These are phyloP conservation scores for Aspergillus sp. DNA, from an alignment of 2,329 filamentous ascomycete species.

Conservation along the genomic window DNA sequence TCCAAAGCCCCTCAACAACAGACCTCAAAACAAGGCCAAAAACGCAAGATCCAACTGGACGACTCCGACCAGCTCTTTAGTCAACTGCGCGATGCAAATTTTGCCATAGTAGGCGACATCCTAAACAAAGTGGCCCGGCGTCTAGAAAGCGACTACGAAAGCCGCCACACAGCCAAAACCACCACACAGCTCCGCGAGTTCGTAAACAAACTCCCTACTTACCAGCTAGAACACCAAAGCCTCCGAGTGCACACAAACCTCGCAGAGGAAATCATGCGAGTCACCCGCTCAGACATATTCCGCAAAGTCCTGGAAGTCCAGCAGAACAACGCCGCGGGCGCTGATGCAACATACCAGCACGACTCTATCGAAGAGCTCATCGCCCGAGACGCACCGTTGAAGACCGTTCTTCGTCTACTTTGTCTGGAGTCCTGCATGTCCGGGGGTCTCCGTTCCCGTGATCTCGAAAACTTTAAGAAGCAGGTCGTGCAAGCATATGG, in stretches of 20 bases:
- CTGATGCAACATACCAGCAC: conserved; percentile 81
- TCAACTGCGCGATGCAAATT: conserved; percentile 85
- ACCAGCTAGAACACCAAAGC: conserved; percentile 88
- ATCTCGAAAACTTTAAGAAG: conserved; percentile 82
- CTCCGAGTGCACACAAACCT: conserved; percentile 87
- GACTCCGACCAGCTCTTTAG: conserved; percentile 83
- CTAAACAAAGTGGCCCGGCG: conserved; percentile 87
- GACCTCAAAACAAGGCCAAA: conserved; percentile 57
- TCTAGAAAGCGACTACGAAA: conserved; percentile 80
- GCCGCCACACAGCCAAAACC: conserved; percentile 75
- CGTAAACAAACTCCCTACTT: conserved; percentile 84
- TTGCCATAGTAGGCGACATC: conserved; percentile 82
- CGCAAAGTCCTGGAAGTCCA: conserved; percentile 84
- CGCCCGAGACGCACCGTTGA: conserved; percentile 70
- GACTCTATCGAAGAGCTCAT: conserved; percentile 94
- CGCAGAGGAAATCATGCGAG: conserved; percentile 91
- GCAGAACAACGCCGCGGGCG: conserved; percentile 86
- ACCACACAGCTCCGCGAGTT: conserved; percentile 90
- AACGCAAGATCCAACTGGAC: conserved; percentile 83
- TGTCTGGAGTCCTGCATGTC: conserved; percentile 88
- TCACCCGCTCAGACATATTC: conserved; percentile 84
- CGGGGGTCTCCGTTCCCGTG: conserved; percentile 79
- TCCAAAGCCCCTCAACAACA: conserved; percentile 40
- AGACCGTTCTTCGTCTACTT: conserved; percentile 74
- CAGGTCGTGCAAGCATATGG: conserved; percentile 89